Evolutionary conservation across 2,329 filamentous ascomycete species (phyloP).

Genomic region (Pestalotiopsis sp.): DNA sequence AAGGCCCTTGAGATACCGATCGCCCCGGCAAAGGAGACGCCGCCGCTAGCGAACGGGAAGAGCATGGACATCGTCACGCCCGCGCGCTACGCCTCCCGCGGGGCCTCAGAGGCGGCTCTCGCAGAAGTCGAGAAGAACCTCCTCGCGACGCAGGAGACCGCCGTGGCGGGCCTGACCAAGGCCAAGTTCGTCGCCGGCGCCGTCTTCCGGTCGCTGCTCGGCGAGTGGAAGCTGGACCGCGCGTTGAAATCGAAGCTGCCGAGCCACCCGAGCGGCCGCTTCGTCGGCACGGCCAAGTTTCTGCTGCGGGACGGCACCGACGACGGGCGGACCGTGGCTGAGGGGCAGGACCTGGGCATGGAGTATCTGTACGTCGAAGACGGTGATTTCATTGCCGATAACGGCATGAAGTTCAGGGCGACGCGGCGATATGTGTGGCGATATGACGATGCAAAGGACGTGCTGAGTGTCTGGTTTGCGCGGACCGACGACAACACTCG

Average conservation of each 20-base stretch:
- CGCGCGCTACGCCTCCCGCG: constrained; percentile 49
- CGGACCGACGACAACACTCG: constrained; percentile 61
- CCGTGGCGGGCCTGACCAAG: constrained; percentile 41
- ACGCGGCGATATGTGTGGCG: constrained; percentile 72
- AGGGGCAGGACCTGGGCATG: constrained; percentile 37
- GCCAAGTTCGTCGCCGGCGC: constrained; percentile 62
- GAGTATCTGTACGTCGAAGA: constrained; percentile 73
- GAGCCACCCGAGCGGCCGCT: constrained; percentile 64
- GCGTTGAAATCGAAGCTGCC: constrained; percentile 55
- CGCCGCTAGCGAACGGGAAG: constrained; percentile 41
- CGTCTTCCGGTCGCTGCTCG: constrained; percentile 71
- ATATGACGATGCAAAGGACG: constrained; percentile 62
- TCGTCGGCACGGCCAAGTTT: constrained; percentile 67
- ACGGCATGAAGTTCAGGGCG: constrained; percentile 59
- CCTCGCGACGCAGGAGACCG: constrained; percentile 44
- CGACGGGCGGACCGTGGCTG: constrained; percentile 42
- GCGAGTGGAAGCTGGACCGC: constrained; percentile 66
- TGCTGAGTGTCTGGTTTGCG: constrained; percentile 73
- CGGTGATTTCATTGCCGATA: constrained; percentile 62
- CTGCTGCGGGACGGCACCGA: constrained; percentile 60
- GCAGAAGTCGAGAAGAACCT: constrained; percentile 45
- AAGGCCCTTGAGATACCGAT: constrained; percentile 56
- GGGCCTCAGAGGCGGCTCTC: constrained; percentile 37
- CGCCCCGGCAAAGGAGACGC: constrained; percentile 34
- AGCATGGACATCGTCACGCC: constrained; percentile 59